phyloP scores from a whole-genome alignment of 768 basidiomycete species.

The Hypholoma fasciculare region DNA sequence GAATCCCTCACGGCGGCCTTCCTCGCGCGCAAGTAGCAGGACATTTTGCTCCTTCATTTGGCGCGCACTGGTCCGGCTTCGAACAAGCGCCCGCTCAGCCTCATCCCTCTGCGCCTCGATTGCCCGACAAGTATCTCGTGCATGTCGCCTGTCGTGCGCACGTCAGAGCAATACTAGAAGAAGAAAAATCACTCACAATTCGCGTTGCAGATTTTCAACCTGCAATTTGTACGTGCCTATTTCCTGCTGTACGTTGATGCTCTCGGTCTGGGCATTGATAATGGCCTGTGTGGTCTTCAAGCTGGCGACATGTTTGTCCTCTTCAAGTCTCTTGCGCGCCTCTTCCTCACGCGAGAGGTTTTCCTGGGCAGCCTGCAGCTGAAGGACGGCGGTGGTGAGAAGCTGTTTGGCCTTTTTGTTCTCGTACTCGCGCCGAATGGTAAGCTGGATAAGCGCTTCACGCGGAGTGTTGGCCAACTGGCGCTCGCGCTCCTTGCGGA shows the following conservation, averaged over 20 bases:
- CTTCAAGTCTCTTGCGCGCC: constrained; percentile 17
- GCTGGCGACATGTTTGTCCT: constrained; percentile 21
- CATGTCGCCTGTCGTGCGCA: constrained; percentile 19
- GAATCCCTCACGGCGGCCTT: constrained; percentile 47
- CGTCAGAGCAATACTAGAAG: not conserved
- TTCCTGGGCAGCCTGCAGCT: constrained; percentile 21
- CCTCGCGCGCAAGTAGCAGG: constrained; percentile 51
- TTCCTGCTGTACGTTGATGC: constrained; percentile 25
- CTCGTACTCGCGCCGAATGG: constrained; percentile 27
- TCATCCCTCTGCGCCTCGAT: constrained; percentile 32
- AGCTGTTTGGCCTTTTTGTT: constrained; percentile 27
- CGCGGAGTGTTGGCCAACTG: constrained; percentile 23
- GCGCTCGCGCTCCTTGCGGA: constrained; percentile 23
- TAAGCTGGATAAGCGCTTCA: constrained; percentile 25
- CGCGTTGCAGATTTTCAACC: constrained; percentile 22
- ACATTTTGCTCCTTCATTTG: constrained; percentile 55
- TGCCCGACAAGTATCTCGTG: constrained; percentile 20
- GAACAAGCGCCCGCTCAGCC: constrained; percentile 30
- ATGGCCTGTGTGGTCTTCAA: constrained; percentile 25
- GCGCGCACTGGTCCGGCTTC: constrained; percentile 52
- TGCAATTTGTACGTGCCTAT: constrained; percentile 24
- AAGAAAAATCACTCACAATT: constrained; percentile 24
- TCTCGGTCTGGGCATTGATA: constrained; percentile 28
- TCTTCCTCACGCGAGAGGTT: constrained; percentile 17
- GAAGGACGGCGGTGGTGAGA: constrained; percentile 24